Percentiles rank a stretch among this genome's conserved stretches.
These are phyloP conservation scores for Auxenochlorella protothecoides DNA, from an alignment of 139 green algal species.

Conservation along the genomic window DNA sequence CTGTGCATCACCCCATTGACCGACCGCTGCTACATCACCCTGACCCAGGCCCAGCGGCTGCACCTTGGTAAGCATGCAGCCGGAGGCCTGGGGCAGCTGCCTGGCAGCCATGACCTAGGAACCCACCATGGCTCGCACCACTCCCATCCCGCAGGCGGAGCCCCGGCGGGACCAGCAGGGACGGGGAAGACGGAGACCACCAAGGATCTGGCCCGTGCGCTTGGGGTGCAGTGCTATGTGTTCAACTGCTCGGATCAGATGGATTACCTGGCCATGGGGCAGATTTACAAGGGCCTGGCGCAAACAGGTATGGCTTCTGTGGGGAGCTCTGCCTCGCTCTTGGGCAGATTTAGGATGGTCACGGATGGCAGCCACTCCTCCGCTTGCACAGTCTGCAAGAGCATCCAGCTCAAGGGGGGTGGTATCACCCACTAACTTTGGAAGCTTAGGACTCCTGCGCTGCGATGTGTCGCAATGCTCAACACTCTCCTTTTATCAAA, in stretches of 20 bases:
- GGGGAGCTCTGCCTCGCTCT: too few species aligned
- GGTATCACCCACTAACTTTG: too few species aligned
- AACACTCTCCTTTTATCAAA: background rate
- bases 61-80: conserved; percentile 40
- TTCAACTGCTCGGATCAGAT: conserved; percentile 96
- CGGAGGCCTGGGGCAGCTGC: too few species aligned
- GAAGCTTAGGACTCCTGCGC: too few species aligned
- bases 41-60: conserved; percentile 82
- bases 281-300: conserved; percentile 88
- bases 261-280: conserved; percentile 76
- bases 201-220: conserved; percentile 76
- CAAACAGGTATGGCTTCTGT: conserved; percentile 31
- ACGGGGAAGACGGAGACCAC: conserved; percentile 88
- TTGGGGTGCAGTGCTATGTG: conserved; percentile 85
- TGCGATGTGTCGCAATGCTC: too few species aligned
- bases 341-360: too few species aligned
- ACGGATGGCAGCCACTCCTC: too few species aligned
- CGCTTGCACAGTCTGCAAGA: too few species aligned
- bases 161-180: conserved; percentile 70
- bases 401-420: too few species aligned
- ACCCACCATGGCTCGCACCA: too few species aligned
- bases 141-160: conserved; percentile 35
- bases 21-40: conserved; percentile 92
- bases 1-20: conserved; percentile 93
- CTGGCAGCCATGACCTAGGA: too few species aligned